A percentile compares a stretch with the other conserved stretches of the same genome.
These are phyloP conservation scores for Sarocladiaceae sp. DNA, from an alignment of 2,329 filamentous ascomycete genomes.

Conservation along the genomic window DNA sequence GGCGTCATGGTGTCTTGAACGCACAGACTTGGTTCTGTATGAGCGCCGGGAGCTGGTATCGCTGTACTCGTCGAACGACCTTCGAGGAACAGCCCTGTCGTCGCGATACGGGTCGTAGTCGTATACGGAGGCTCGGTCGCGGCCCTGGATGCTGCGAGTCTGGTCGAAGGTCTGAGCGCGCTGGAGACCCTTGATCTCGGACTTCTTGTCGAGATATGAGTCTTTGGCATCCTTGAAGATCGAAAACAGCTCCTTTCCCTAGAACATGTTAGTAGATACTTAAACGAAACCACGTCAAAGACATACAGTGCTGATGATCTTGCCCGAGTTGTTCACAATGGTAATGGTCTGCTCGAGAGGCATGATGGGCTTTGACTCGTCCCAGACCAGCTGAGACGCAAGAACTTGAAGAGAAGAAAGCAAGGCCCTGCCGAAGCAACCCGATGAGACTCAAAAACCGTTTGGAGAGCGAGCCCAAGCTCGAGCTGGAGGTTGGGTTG, in stretches of 20 bases:
- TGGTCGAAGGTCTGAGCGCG: slow-evolving; percentile 54
- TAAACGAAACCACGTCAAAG: too few species aligned
- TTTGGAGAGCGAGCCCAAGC: too few species aligned
- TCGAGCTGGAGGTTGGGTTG: not conserved
- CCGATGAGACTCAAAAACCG: not conserved
- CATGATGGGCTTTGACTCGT: slow-evolving; percentile 17
- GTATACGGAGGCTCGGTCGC: slow-evolving; percentile 17
- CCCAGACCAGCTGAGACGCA: slow-evolving; percentile 10
- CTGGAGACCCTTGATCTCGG: slow-evolving; percentile 48
- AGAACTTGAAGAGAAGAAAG: slow-evolving; percentile 1
- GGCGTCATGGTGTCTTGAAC: slow-evolving; percentile 21
- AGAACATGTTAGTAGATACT: slow-evolving; percentile 9
- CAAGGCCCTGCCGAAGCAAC: not conserved
- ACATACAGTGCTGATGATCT: slow-evolving; percentile 73
- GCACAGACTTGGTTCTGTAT: slow-evolving; percentile 31
- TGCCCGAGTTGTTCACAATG: slow-evolving; percentile 75
- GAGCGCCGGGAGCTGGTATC: slow-evolving; percentile 37
- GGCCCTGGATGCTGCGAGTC: slow-evolving; percentile 14
- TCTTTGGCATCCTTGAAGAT: slow-evolving; percentile 90
- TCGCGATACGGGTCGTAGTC: slow-evolving; percentile 26
- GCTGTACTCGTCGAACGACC: slow-evolving; percentile 22
- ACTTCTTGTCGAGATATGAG: slow-evolving; percentile 82
- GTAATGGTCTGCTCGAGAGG: slow-evolving; percentile 60
- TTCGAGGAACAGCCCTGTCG: slow-evolving; percentile 15
- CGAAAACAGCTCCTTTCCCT: slow-evolving; percentile 85